phyloP scores from a whole-genome alignment of 2,329 filamentous ascomycete species.

The Bipolaris zeicola region DNA sequence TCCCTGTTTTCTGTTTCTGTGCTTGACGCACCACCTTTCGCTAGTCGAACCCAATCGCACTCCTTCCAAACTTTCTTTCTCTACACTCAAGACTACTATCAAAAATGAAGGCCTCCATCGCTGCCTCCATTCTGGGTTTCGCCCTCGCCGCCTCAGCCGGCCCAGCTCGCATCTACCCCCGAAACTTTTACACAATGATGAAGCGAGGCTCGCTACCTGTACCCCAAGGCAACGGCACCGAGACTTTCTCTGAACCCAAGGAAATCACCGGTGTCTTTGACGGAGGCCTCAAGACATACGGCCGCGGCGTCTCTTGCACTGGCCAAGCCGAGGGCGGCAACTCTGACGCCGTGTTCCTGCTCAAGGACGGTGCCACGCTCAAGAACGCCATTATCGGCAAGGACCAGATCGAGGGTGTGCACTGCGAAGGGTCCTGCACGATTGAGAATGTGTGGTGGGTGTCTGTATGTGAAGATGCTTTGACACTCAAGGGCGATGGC shows the following conservation, averaged over 20 bases:
- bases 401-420: conserved; percentile 50
- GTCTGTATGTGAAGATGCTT: conserved; percentile 49
- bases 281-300: conserved; percentile 43
- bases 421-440: conserved; percentile 53
- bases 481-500: conserved; percentile 40
- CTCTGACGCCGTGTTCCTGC: conserved; percentile 59
- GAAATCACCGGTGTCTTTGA: conserved; percentile 36
- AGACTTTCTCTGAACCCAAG: conserved; percentile 33
- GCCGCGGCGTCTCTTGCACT: conserved; percentile 47
- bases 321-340: conserved; percentile 53
- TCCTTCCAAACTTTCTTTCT: conserved; percentile 13
- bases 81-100: conserved; percentile 16
- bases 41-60: conserved; percentile 23
- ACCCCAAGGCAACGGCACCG: conserved; percentile 36
- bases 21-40: conserved; percentile 32
- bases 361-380: conserved; percentile 58
- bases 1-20: conserved; percentile 18
- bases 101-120: conserved; percentile 42
- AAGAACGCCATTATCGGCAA: conserved; percentile 61
- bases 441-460: conserved; percentile 51
- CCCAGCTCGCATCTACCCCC: conserved; percentile 22
- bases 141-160: conserved; percentile 36
- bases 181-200: conserved; percentile 28
- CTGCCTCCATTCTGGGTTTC: conserved; percentile 35
- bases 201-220: conserved; percentile 42